Base-by-base conservation (phyloP, 352 stramenopile genomes). In the Plasmopara viticola region DNA sequence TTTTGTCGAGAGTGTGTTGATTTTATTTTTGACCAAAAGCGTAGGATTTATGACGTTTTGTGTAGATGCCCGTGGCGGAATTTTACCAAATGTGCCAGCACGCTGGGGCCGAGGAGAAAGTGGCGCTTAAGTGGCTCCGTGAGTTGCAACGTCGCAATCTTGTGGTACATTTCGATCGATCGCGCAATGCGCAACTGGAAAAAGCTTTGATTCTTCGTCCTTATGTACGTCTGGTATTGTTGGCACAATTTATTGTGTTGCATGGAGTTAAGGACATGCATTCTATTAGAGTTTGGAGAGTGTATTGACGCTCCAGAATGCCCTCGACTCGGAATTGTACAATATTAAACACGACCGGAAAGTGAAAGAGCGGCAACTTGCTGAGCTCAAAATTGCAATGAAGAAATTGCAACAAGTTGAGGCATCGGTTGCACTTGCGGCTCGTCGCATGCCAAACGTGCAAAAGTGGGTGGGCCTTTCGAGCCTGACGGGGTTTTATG, bases 71-170 rank as follows among this genome's bases (percentile, higher is more conserved):
- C 8, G 45, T 91, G 39, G 45, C 54, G 15, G 78, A 91, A 53
- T 91, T 75, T 52, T 91, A 88, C 56, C 45, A 67, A 44, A 83
- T 88, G 54, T 91, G 81, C 48, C 66, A 84, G 25, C 82, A 82
- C 44, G 77, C 73, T 0, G 78, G 81, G 7, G 78, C 74, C 1
- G 81, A 90, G 37, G 67, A 88, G 53, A 62, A 64, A 0, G 75
- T 87, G 29, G 79, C 78, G 31, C 82, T 80, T 55, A 89, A 86
- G 56, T 91, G 81, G 81, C 60, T 91, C 6, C 60, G 76, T 20
- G 79, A 89, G 45, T 56, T 91, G 47, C 78, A 91, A 51, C 76
- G 79, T 38, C 75, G 81, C 15, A 87, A 90, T 44, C 50, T 91
- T 8, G 73, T 83, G 38, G 71, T 86, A 52, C 76, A 91, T 42